Percentiles rank a stretch among this genome's conserved stretches.
phyloP scores from a whole-genome alignment of 2,329 filamentous ascomycete genomes.

The Gnomoniopsis smithogilvyi region DNA sequence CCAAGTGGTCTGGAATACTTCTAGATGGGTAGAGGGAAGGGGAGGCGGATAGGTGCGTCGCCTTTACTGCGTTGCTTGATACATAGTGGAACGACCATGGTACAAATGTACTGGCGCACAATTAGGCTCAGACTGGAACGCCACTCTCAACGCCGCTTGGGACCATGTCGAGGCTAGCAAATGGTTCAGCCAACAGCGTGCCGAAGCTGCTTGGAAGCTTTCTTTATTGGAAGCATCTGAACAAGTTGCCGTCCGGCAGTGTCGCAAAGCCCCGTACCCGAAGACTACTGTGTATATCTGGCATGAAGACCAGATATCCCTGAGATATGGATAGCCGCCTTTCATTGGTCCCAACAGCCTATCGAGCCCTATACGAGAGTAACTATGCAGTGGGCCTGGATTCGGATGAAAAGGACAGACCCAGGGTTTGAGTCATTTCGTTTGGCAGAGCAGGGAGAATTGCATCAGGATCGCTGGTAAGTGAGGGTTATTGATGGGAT shows the following conservation, averaged over 20 bases:
- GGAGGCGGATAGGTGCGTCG: not conserved
- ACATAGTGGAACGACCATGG: not conserved
- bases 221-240: not conserved
- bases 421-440: not conserved
- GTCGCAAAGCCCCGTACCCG: not conserved
- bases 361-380: not conserved
- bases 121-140: not conserved
- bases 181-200: not conserved
- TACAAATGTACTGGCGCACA: conserved; percentile 1
- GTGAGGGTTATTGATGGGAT: not conserved
- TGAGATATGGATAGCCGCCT: not conserved
- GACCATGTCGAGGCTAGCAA: not conserved
- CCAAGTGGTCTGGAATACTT: not conserved
- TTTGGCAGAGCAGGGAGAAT: not conserved
- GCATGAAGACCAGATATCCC: not conserved
- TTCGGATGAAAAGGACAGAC: not conserved
- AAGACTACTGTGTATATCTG: not conserved
- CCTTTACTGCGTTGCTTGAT: not conserved
- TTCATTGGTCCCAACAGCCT: not conserved
- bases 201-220: not conserved
- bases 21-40: not conserved
- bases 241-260: not conserved
- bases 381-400: not conserved
- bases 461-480: not conserved
- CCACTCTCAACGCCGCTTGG: not conserved